Evolutionary conservation across 192 early-diverging fungal species (phyloP).

Genomic region (Coemansia sp.): DNA sequence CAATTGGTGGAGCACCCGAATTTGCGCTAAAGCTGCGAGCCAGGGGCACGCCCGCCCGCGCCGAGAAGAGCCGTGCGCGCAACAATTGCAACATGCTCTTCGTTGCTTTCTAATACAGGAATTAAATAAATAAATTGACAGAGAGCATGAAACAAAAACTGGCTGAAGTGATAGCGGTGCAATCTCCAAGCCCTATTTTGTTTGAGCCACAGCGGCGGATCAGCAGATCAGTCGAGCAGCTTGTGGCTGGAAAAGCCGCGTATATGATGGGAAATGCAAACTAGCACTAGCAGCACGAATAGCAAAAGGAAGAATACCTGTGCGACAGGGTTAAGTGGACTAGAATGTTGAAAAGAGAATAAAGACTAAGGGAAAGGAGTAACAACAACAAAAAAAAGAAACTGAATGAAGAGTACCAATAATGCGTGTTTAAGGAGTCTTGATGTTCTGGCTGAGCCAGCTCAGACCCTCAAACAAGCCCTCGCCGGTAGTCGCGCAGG

Average conservation of each 20-base stretch:
- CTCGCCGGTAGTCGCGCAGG: conserved; percentile 78
- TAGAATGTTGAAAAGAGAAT: background rate
- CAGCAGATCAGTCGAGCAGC: too few species aligned
- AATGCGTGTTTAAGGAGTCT: conserved; percentile 51
- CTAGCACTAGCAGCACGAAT: background rate
- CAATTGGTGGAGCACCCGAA: background rate
- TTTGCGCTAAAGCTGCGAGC: conserved; percentile 3
- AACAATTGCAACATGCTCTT: conserved; percentile 9
- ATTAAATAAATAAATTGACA: background rate
- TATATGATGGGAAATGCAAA: too few species aligned
- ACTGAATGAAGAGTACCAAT: background rate
- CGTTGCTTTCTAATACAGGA: background rate
- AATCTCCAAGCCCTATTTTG: too few species aligned
- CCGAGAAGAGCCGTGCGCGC: background rate
- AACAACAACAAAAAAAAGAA: background rate
- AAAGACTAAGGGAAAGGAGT: background rate
- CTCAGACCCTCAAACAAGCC: conserved; percentile 80
- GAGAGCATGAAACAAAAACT: too few species aligned
- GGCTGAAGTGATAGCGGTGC: too few species aligned
- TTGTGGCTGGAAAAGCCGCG: too few species aligned
- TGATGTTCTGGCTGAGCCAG: conserved; percentile 82
- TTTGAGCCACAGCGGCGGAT: too few species aligned
- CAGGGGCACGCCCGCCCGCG: background rate
- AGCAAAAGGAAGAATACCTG: background rate
- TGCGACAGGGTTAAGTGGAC: too few species aligned